Conservation (phyloP, 176 grass and related monocot genomes). For the Oryza coarctata region DNA sequence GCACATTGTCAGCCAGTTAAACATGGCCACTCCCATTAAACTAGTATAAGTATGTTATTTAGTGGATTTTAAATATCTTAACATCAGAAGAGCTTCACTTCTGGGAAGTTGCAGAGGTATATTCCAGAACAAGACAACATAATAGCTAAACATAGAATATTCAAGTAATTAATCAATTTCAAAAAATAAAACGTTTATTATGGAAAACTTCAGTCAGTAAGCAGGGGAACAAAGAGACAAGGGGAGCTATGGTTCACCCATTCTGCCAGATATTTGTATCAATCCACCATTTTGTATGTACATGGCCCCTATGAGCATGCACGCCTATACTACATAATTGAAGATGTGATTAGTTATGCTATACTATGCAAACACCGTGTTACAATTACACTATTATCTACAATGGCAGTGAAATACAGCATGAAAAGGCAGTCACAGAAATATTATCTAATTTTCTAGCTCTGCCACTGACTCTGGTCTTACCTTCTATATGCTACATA, state of each 20-base stretch:
- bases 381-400: neutral
- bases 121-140: neutral
- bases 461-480: neutral
- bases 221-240: too few species aligned
- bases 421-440: neutral
- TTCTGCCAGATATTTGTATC: too few species aligned
- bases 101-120: neutral
- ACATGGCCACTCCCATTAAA: neutral
- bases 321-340: too few species aligned
- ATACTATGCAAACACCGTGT: neutral
- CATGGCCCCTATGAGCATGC: too few species aligned
- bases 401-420: neutral
- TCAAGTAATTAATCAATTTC: neutral
- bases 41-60: neutral
- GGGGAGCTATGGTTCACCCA: too few species aligned
- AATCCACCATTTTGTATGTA: too few species aligned
- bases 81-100: too few species aligned
- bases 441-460: neutral
- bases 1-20: neutral
- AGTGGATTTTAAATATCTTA: neutral
- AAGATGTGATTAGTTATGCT: too few species aligned
- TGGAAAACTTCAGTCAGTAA: neutral
- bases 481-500: neutral
- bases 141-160: neutral
- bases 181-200: constrained; percentile 1